A percentile compares a stretch with the other conserved stretches of the same genome.
Evolutionary conservation across 2,329 filamentous ascomycete genomes (phyloP).

Genomic region (Aspergillus sp.): DNA sequence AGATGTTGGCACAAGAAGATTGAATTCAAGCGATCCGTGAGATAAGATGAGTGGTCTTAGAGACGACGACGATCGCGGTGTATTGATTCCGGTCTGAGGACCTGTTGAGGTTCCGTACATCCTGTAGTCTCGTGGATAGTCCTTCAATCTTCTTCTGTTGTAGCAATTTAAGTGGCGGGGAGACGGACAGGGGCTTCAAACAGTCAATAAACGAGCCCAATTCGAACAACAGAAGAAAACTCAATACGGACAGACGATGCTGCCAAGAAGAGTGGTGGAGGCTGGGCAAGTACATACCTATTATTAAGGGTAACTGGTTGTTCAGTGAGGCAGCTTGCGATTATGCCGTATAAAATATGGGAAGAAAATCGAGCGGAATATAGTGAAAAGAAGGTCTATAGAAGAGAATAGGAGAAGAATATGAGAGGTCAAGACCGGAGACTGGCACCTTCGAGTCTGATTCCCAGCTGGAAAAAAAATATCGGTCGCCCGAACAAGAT

Average conservation of each 20-base stretch:
- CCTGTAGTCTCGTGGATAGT: constrained; percentile 36
- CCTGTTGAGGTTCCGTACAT: constrained; percentile 85
- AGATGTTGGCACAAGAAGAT: constrained; percentile 90
- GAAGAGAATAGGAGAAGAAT: constrained; percentile 7
- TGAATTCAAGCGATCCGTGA: constrained; percentile 94
- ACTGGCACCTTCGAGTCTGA: constrained; percentile 1
- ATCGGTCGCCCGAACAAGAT: constrained; percentile 9
- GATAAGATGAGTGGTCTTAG: constrained; percentile 86
- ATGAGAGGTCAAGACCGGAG: neutral
- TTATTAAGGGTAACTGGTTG: constrained; percentile 8
- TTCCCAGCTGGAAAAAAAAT: constrained; percentile 12
- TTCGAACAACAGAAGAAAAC: neutral
- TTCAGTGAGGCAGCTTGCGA: neutral
- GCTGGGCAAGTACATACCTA: neutral
- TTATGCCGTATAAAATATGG: constrained; percentile 5
- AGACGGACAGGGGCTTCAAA: neutral
- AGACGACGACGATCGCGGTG: constrained; percentile 88
- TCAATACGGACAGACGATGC: neutral
- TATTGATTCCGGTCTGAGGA: constrained; percentile 94
- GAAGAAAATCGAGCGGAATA: constrained; percentile 4
- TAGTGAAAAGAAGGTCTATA: constrained; percentile 11
- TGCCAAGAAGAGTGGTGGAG: neutral
- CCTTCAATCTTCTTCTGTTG: constrained; percentile 5
- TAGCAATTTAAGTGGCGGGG: constrained; percentile 1
- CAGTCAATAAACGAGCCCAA: neutral